Evolutionary conservation across 257 asterid genomes (phyloP), one percentile per base, ranked within the genome.

Genomic region (Solanum ahanhuiri): DNA sequence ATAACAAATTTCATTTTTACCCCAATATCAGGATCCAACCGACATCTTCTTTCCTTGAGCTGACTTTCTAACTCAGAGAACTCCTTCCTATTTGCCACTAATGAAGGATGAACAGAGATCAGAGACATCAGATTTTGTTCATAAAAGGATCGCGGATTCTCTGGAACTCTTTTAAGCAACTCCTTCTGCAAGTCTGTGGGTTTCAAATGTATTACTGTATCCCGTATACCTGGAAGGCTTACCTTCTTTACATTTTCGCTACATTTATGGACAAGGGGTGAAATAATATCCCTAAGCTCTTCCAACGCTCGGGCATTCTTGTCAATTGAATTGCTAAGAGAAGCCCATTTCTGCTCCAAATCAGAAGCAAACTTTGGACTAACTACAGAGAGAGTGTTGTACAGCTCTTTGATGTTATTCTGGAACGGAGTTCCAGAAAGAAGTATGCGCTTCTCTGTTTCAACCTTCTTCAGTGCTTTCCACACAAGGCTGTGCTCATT

Each of bases 371-470:
- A 91, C 34, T 79, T 43, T 1, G 64, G 64, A 20, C 64, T 57
- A 57, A 57, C 64, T 57, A 57, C 23, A 20, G 4, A 57, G 2
- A 57, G 12, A 7, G 23, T 57, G 72, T 94, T 96, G 89, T 88
- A 89, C 31, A 96, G 90, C 93, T 95, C 96, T 0, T 67, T 33
- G 7, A 93, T 91, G 64, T 93, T 93, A 88, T 95, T 96, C 93
- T 96, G 97, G 48, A 96, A 96, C 1, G 95, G 98, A 12, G 98
- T 96, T 14, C 98, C 98, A 1, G 98, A 96, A 2, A 96, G 85
- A 60, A 96, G 93, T 23, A 95, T 87, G 20, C 93, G 93, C 58
- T 95, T 86, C 28, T 81, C 82, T 0, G 97, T 95, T 20, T 87
- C 81, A 18, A 92, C 87, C 39, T 89, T 87, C 6, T 92, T 86